Evolutionary conservation across 192 early-diverging fungal species (phyloP), one percentile per base, ranked within the genome.

Genomic region (Phycomyces nitens): DNA sequence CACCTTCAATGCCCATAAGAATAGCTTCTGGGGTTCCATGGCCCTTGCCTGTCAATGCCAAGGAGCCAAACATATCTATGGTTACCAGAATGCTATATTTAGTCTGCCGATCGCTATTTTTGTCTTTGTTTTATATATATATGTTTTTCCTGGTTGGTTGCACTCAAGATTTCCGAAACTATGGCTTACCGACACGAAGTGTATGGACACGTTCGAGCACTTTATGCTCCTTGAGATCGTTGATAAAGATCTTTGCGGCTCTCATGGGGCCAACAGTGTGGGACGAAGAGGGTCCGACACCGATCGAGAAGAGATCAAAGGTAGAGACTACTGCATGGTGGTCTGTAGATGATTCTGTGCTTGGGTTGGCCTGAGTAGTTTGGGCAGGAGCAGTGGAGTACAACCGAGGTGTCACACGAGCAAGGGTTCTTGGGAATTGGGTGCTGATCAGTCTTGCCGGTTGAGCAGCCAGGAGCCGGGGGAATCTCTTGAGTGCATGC

Each of bases 221-320:
- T 6, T 75, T 61, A 58, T 87, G 85, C 23, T 85, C 76, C 56
- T 86, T 84, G 23, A 96, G 71, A 59, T 98, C 96, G 60, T 87
- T 82, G 24, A 94, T 84, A 82, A 98, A 98, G 55, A 94, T 94
- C 73, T 91, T 92, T 23, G 94, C 92, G 9, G 96, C 94, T 23
- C 96, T 86, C 96, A 98, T 98, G 14, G 96, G 96, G n/a, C 96
- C 96, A 22, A 98, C 93, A 1, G 90, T 91, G 67, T 93, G 88
- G 62, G 89, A 84, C 60, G 91, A 93, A n/a, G 89, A 91, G 2
- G 96, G 96, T 0, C 96, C 96, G 39, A 98, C 87, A 23, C 96
- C 96, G 66, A 98, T 95, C 14, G 92, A 94, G 58, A 95, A 96
- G 62, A 98, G 73, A 79, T 98, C 94, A 80, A 98, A 98, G 0